Percentiles rank a stretch among this genome's conserved stretches.
Conservation (phyloP, 192 early-diverging fungal species). For the Coemansia sp. region DNA sequence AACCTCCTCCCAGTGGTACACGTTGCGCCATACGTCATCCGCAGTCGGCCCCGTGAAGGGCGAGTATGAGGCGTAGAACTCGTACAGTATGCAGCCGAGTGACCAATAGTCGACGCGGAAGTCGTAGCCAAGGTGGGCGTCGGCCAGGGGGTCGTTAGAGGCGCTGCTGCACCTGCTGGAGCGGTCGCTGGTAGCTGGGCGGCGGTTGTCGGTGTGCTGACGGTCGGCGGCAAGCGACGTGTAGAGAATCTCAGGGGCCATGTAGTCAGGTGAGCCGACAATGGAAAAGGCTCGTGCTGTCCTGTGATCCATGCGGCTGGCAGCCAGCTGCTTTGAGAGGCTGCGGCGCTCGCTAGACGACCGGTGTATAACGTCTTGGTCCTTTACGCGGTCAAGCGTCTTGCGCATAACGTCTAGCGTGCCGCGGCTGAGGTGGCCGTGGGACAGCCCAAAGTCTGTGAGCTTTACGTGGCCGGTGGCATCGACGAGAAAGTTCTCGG, state of each 20-base stretch:
- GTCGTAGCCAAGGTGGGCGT: constrained; percentile 61
- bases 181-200: constrained; percentile 18
- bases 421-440: constrained; percentile 68
- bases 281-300: constrained; percentile 69
- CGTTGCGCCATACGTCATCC: constrained; percentile 82
- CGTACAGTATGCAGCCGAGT: constrained; percentile 77
- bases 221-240: constrained; percentile 50
- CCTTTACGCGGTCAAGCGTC: constrained; percentile 60
- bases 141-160: constrained; percentile 60
- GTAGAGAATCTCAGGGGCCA: constrained; percentile 86
- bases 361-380: constrained; percentile 51
- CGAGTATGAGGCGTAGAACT: constrained; percentile 73
- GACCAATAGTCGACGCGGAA: constrained; percentile 75
- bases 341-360: constrained; percentile 56
- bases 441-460: constrained; percentile 89
- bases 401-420: constrained; percentile 55
- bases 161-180: constrained; percentile 29
- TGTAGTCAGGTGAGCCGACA: constrained; percentile 92
- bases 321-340: constrained; percentile 39
- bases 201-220: constrained; percentile 4
- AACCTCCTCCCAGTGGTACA: constrained; percentile 78
- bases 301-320: constrained; percentile 52
- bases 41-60: constrained; percentile 70
- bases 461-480: constrained; percentile 81
- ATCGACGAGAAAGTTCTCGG: constrained; percentile 56